Percentiles rank a stretch among this genome's conserved stretches.
Conservation (phyloP, 2,329 filamentous ascomycete genomes). For the Coniella lustricola region DNA sequence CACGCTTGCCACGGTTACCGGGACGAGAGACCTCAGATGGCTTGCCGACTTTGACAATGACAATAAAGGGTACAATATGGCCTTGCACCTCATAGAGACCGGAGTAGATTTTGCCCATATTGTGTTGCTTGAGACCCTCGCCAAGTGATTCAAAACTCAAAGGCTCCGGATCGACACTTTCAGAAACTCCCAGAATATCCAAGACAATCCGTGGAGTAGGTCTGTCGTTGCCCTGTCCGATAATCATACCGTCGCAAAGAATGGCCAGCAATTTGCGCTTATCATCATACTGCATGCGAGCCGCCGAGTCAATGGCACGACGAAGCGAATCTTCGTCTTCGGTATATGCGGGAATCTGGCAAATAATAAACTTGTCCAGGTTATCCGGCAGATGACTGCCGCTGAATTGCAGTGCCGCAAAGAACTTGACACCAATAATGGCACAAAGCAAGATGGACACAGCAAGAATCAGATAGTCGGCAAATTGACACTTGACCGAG, state of each 20-base stretch:
- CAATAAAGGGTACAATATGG: slow-evolving; percentile 95
- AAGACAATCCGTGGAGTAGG: slow-evolving; percentile 93
- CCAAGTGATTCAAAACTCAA: slow-evolving; percentile 95
- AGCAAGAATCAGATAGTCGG: slow-evolving; percentile 80
- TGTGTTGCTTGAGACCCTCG: slow-evolving; percentile 94
- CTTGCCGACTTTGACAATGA: slow-evolving; percentile 96
- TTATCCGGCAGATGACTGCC: slow-evolving; percentile 89
- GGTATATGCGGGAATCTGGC: slow-evolving; percentile 94
- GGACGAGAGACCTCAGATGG: slow-evolving; percentile 91
- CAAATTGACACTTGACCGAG: slow-evolving; percentile 77
- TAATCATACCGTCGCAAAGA: slow-evolving; percentile 98
- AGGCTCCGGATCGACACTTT: slow-evolving; percentile 88
- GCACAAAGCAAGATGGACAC: slow-evolving; percentile 73
- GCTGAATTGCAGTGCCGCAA: slow-evolving; percentile 90
- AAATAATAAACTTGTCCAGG: slow-evolving; percentile 97
- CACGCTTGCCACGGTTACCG: slow-evolving; percentile 97
- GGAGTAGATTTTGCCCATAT: slow-evolving; percentile 98
- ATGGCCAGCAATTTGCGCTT: slow-evolving; percentile 93
- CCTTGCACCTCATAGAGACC: slow-evolving; percentile 96
- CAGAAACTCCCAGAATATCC: slow-evolving; percentile 91
- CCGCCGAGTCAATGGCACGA: slow-evolving; percentile 92
- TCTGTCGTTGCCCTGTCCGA: slow-evolving; percentile 94
- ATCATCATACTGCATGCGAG: slow-evolving; percentile 93
- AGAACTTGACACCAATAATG: slow-evolving; percentile 92
- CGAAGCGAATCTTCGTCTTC: slow-evolving; percentile 97